Evolutionary conservation across 176 grass and related monocot genomes (phyloP).

Genomic region (Aegilops sharonensis): DNA sequence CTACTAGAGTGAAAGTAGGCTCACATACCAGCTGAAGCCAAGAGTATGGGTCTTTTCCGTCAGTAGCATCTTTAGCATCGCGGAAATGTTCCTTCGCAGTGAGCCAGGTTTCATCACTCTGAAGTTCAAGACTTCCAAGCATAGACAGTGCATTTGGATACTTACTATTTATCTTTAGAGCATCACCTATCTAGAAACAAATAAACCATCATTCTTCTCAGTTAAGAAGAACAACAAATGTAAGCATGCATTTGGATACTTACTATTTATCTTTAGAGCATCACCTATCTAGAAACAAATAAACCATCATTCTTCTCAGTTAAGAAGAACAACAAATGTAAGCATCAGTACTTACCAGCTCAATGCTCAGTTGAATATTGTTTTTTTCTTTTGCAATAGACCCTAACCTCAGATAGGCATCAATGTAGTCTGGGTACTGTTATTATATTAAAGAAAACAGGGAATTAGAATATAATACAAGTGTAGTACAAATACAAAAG

Average conservation of each 20-base stretch:
- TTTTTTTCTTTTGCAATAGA: conserved; percentile 83
- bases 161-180: conserved; percentile 92
- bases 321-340: neutral
- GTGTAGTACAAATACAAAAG: neutral
- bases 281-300: conserved; percentile 67
- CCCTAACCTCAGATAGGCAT: conserved; percentile 89
- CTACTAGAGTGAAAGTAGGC: conserved; percentile 1
- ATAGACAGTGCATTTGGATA: conserved; percentile 81
- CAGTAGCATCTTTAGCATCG: conserved; percentile 82
- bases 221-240: conserved; percentile 1
- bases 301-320: conserved; percentile 31
- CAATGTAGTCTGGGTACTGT: conserved; percentile 84
- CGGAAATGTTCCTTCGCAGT: conserved; percentile 91
- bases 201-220: conserved; percentile 34
- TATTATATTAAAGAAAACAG: conserved; percentile 3
- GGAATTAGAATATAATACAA: conserved; percentile 4
- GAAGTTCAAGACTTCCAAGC: conserved; percentile 88
- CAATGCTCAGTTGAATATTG: conserved; percentile 70
- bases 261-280: conserved; percentile 92
- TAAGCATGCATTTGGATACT: conserved; percentile 58
- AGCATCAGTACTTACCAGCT: conserved; percentile 52
- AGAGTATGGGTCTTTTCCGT: conserved; percentile 84
- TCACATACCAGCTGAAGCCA: conserved; percentile 73
- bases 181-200: conserved; percentile 71
- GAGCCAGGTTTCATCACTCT: conserved; percentile 78